Evolutionary conservation across 2,329 filamentous ascomycete genomes (phyloP).

Genomic region (Talaromyces amestolkiae): DNA sequence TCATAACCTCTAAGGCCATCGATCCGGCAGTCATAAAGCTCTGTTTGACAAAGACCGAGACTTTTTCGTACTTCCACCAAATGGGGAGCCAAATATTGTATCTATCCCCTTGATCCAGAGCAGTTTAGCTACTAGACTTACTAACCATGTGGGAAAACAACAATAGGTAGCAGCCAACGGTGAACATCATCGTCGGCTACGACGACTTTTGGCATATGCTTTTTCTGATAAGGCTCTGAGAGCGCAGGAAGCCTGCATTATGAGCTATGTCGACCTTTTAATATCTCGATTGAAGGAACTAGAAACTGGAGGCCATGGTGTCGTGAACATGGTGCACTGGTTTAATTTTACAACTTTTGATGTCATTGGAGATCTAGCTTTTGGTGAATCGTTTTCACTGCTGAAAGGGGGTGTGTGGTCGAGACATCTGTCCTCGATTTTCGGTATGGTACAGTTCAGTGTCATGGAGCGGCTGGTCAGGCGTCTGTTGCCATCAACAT

Average conservation of each 20-base stretch:
- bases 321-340: slow-evolving; percentile 35
- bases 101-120: neutral
- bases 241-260: slow-evolving; percentile 26
- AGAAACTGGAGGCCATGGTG: neutral
- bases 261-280: slow-evolving; percentile 26
- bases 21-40: neutral
- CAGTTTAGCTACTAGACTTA: neutral
- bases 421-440: slow-evolving; percentile 40
- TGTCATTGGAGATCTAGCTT: slow-evolving; percentile 42
- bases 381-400: slow-evolving; percentile 42
- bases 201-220: slow-evolving; percentile 30
- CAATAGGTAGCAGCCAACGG: slow-evolving; percentile 21
- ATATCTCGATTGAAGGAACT: slow-evolving; percentile 23
- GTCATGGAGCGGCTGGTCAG: neutral
- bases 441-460: slow-evolving; percentile 15
- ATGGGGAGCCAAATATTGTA: neutral
- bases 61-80: slow-evolving; percentile 24
- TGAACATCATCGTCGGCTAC: slow-evolving; percentile 26
- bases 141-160: neutral
- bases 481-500: neutral
- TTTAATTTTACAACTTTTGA: slow-evolving; percentile 42
- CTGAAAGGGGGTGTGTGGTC: slow-evolving; percentile 36
- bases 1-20: slow-evolving; percentile 18
- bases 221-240: slow-evolving; percentile 34
- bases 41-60: slow-evolving; percentile 28